Evolutionary conservation across 345 rosid genomes (phyloP), one percentile per base, ranked within the genome.

Genomic region (Acer saccharum): DNA sequence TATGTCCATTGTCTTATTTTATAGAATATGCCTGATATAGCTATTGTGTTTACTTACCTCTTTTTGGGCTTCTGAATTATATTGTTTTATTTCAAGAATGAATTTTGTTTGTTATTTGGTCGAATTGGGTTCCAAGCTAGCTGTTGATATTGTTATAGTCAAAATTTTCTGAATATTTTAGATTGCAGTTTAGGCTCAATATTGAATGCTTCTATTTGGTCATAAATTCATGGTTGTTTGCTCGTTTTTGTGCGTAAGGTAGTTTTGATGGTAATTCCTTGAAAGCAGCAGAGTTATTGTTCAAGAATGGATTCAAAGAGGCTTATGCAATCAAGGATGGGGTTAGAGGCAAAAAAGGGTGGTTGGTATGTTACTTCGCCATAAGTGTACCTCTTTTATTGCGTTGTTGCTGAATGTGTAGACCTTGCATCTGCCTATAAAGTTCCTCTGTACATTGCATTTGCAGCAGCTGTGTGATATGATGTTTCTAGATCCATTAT

Each of bases 191-290:
- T 18, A 21, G 64, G 10, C 10, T 2, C 7, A 7, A 60, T 60
- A 60, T 60, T 1, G 12, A 17, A 54, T 54, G n/a, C 16, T 54
- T 54, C 25, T 21, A 21, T 60, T 60, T 60, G 64, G 21, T 60
- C 64, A 60, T 60, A 6, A 10, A 60, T 60, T 60, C 27, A 60
- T 60, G 9, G 25, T 60, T 2, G 12, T 9, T 60, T 60, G 27
- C 25, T 20, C 3, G 8, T 35, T 81, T 74, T 79, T 84, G 75
- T 80, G 92, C 77, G 88, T 71, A 93, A 93, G 98, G 98, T 86
- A 95, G 98, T 90, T 89, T 88, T 85, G 98, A 93, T 87, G 98
- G 92, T 78, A 85, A 87, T 87, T 93, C 98, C 57, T 12, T 84
- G 81, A 88, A 77, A 83, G 98, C 80, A 46, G 94, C 98, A 27